These are phyloP conservation scores for Aspergillus mulundensis DNA, from an alignment of 495 filamentous ascomycete genomes.

Conservation along the genomic window DNA sequence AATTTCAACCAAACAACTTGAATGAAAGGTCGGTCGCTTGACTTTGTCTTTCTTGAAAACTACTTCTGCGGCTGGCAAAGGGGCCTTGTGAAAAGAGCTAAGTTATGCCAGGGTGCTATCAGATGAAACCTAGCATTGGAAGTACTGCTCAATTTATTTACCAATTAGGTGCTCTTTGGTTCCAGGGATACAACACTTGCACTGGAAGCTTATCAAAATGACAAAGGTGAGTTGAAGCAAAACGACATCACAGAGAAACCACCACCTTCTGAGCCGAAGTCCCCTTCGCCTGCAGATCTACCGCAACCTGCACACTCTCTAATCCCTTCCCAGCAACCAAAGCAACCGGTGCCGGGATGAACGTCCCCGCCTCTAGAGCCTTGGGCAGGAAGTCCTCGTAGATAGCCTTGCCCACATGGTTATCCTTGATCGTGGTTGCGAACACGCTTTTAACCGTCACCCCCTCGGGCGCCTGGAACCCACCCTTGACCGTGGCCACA, in stretches of 20 bases:
- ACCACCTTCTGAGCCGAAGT: slow-evolving; percentile 43
- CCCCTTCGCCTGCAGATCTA: slow-evolving; percentile 32
- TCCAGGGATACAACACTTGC: no score
- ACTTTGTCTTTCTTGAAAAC: no score
- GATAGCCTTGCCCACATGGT: slow-evolving; percentile 33
- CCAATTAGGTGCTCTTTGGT: no score
- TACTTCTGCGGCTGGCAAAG: no score
- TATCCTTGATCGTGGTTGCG: slow-evolving; percentile 17
- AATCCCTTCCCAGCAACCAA: slow-evolving; percentile 38
- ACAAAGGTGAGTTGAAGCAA: no score
- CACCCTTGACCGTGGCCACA: slow-evolving; percentile 12
- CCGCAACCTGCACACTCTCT: slow-evolving; percentile 36
- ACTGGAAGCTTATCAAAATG: no score
- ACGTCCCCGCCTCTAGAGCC: slow-evolving; percentile 26
- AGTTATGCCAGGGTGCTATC: no score
- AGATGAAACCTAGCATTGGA: no score
- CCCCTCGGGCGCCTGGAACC: slow-evolving; percentile 7
- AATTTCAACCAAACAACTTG: no score
- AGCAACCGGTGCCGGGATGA: slow-evolving; percentile 27
- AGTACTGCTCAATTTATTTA: no score
- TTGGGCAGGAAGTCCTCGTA: slow-evolving; percentile 37
- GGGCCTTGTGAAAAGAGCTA: no score
- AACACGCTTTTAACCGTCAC: slow-evolving; percentile 17
- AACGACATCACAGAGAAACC: slow-evolving; percentile 13
- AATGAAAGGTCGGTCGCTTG: no score